Base-by-base conservation (phyloP, 2,329 filamentous ascomycete species). In the Ophiosphaerella narmari region DNA sequence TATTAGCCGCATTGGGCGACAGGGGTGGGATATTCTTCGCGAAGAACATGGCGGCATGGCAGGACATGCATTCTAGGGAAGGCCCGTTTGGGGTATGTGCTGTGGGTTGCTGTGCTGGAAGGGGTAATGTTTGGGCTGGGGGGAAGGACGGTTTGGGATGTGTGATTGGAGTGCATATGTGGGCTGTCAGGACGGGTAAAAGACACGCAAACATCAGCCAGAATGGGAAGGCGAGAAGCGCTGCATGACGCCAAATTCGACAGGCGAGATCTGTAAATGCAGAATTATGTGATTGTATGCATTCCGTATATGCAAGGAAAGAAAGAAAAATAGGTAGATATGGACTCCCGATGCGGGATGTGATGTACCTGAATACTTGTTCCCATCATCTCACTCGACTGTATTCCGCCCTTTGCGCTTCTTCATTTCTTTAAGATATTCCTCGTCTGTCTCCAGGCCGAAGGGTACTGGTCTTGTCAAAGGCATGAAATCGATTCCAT, bases 381-480 rank as follows among this genome's bases (percentile, higher is more conserved):
- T 26, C n/a, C 34, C 8, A 18, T 23, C 24, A 13, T 14, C 16
- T 61, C 58, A 78, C 58, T 78, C 76, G n/a, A 67, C 54, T 3
- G 77, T 76, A 46, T 79, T 76, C 38, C 76, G 67, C 9, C 76
- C 73, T 14, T 66, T 63, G n/a, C 66, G 66, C 39, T 65, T 68
- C 44, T 62, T 60, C 75, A 79, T 78, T 41, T 71, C 70, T 16
- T 58, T 57, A 1, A 77, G 60, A 51, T 82, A 83, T 1, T 82
- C 75, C 9, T 83, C 78, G 37, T 79, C 73, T 0, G 62, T 74
- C 65, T 82, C 75, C 0, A 80, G 66, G 33, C 79, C 76, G 23
- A 83, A 78, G n/a, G 74, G 69, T 18, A 82, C 57, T 1, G 82
- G 82, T 1, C 74, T 72, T 0, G 84, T 86, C 32, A 86, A 77